phyloP scores from a whole-genome alignment of 2,329 filamentous ascomycete genomes.

The Pseudogymnoascus sp. region DNA sequence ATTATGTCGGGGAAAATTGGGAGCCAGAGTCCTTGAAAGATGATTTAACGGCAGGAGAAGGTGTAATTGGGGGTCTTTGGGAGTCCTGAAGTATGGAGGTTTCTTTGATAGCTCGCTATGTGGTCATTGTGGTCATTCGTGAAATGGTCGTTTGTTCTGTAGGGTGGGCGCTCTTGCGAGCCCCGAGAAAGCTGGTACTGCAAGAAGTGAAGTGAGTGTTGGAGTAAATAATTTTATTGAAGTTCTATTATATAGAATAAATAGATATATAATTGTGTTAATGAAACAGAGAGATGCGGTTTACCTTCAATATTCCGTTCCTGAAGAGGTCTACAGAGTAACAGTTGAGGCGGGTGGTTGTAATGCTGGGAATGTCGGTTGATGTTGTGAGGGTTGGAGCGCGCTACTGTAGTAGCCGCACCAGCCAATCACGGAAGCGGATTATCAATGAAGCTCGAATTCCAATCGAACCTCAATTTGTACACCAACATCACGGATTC shows the following conservation, averaged over 20 bases:
- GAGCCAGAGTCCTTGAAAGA: background rate
- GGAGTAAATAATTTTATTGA: constrained; percentile 30
- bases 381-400: background rate
- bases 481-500: constrained; percentile 7
- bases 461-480: constrained; percentile 10
- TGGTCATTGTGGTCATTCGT: background rate
- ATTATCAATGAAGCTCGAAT: constrained; percentile 11
- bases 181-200: background rate
- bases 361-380: constrained; percentile 1
- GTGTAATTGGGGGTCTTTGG: background rate
- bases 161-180: background rate
- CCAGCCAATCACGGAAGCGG: constrained; percentile 8
- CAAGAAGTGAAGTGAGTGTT: constrained; percentile 31
- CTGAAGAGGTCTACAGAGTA: background rate
- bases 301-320: background rate
- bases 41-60: background rate
- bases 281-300: background rate
- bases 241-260: background rate
- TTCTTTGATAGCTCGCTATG: background rate
- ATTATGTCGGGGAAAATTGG: constrained; percentile 17
- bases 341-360: background rate
- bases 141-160: background rate
- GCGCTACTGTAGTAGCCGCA: constrained; percentile 2
- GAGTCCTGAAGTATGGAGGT: background rate
- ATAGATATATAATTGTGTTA: background rate